Percentiles rank a stretch among this genome's conserved stretches.
phyloP scores from a whole-genome alignment of 1,139 yeast genomes.

The Sugiyamaella pinicola region DNA sequence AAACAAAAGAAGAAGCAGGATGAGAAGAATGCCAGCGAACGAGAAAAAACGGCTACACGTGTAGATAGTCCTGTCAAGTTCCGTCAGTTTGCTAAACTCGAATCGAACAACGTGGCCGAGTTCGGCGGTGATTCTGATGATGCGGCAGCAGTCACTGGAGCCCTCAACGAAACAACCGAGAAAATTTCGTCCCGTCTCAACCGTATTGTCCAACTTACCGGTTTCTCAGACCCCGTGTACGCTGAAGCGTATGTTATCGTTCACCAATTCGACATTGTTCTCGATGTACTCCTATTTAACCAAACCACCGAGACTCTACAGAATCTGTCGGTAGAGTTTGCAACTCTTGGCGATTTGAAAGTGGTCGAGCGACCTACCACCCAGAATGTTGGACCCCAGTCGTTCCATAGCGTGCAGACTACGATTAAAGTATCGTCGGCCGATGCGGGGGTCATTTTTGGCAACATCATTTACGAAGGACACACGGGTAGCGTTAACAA shows the following conservation, averaged over 20 bases:
- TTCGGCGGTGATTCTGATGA: conserved; percentile 40
- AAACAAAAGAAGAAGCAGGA: conserved; percentile 58
- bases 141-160: conserved; percentile 52
- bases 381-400: conserved; percentile 95
- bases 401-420: conserved; percentile 85
- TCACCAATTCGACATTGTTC: conserved; percentile 92
- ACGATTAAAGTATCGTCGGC: conserved; percentile 95
- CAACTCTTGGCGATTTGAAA: conserved; percentile 93
- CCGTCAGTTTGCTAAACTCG: conserved; percentile 72
- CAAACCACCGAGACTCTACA: conserved; percentile 91
- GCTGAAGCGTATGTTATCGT: conserved; percentile 96
- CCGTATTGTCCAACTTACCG: conserved; percentile 90
- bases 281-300: conserved; percentile 91
- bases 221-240: conserved; percentile 96
- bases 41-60: conserved; percentile 71
- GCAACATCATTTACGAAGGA: conserved; percentile 95
- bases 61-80: conserved; percentile 81
- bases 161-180: conserved; percentile 53
- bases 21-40: conserved; percentile 58
- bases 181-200: conserved; percentile 74
- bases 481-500: conserved; percentile 89
- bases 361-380: conserved; percentile 91
- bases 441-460: conserved; percentile 96
- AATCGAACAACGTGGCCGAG: conserved; percentile 49
- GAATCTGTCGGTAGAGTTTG: conserved; percentile 91